phyloP scores from a whole-genome alignment of 2,329 filamentous ascomycete genomes.

The Tolypocladium inflatum region DNA sequence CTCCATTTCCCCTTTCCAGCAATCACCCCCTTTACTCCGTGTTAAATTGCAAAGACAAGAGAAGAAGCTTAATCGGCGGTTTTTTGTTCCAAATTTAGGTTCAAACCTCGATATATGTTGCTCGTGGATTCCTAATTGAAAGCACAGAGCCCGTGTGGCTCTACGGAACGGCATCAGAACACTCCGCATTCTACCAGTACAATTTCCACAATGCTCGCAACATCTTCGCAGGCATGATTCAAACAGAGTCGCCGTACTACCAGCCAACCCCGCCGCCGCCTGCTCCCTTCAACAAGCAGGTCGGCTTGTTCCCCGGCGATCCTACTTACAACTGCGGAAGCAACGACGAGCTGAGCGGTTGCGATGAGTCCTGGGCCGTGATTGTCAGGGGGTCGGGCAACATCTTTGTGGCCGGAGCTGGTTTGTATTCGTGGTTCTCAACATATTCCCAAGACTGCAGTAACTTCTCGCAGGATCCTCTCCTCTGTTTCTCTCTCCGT shows the following conservation, averaged over 20 bases:
- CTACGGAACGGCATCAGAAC: constrained; percentile 38
- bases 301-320: constrained; percentile 5
- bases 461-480: no score
- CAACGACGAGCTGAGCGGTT: constrained; percentile 5
- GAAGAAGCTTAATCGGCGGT: no score
- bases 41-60: no score
- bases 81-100: neutral
- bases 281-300: constrained; percentile 7
- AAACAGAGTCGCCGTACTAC: constrained; percentile 60
- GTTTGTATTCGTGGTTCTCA: constrained; percentile 10
- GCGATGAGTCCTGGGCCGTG: constrained; percentile 14
- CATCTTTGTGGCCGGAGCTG: constrained; percentile 13
- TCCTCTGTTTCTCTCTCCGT: no score
- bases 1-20: no score
- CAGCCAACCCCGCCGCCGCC: constrained; percentile 23
- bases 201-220: constrained; percentile 35
- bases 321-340: constrained; percentile 7
- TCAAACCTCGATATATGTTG: constrained; percentile 23
- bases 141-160: constrained; percentile 16
- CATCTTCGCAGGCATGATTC: constrained; percentile 50
- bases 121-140: constrained; percentile 26
- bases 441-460: no score
- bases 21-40: no score
- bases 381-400: constrained; percentile 6
- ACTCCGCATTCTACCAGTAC: constrained; percentile 42